These are phyloP conservation scores for Echeveria elegans DNA, from an alignment of 164 flowering plant species.

Conservation along the genomic window DNA sequence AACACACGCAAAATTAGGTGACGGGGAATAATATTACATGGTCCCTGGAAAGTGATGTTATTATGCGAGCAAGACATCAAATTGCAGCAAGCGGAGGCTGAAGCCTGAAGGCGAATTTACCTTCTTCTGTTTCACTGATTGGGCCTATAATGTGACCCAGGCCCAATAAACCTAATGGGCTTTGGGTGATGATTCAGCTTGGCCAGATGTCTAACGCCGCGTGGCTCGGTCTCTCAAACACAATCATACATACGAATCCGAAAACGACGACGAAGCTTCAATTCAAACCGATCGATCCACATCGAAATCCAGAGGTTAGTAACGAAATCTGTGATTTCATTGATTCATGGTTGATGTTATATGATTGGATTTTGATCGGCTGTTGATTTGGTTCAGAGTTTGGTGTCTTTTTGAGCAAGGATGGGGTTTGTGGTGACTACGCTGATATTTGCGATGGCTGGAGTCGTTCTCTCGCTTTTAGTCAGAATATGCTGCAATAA, in stretches of 20 bases:
- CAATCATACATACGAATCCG: not conserved
- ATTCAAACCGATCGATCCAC: not conserved
- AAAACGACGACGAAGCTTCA: conserved; percentile 6
- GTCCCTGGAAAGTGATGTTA: no score
- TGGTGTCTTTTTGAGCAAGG: not conserved
- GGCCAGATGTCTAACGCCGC: not conserved
- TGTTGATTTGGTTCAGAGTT: not conserved
- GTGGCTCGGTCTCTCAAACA: not conserved
- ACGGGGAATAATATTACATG: no score
- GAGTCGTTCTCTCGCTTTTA: not conserved
- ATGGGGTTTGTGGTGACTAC: not conserved
- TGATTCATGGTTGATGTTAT: not conserved
- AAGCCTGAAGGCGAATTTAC: no score
- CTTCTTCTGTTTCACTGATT: no score
- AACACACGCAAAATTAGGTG: no score
- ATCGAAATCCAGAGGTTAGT: not conserved
- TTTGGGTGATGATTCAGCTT: not conserved
- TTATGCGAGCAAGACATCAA: no score
- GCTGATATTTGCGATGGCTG: not conserved
- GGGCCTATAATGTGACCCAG: no score
- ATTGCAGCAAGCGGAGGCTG: no score
- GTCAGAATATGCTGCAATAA: not conserved
- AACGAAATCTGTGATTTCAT: not conserved
- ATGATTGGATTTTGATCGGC: conserved; percentile 4
- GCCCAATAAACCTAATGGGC: no score